A percentile compares a stretch with the other conserved stretches of the same genome.
Conservation (phyloP, 1,284 basidiomycete species). For the Mycosarcoma mackinlayi region DNA sequence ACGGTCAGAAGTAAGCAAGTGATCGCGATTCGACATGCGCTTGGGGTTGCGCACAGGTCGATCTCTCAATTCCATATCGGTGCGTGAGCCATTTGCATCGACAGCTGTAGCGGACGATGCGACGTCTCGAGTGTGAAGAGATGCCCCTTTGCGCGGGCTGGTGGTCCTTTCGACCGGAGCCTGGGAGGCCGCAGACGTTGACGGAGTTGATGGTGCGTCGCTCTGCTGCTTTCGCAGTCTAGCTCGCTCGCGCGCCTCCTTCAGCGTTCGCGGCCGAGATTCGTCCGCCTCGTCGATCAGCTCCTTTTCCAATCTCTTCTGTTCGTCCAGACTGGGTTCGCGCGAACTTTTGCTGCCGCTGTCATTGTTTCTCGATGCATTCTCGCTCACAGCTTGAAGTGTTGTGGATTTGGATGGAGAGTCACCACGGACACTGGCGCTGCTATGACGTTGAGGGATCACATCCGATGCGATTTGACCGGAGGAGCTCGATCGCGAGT, state of each 20-base stretch:
- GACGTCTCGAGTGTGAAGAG: constrained; percentile 24
- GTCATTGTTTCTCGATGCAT: not conserved
- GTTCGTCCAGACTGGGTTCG: constrained; percentile 37
- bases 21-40: constrained; percentile 32
- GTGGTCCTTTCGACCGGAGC: not conserved
- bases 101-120: constrained; percentile 23
- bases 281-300: constrained; percentile 36
- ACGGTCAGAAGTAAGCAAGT: constrained; percentile 1
- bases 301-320: constrained; percentile 38
- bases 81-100: constrained; percentile 17
- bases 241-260: constrained; percentile 48
- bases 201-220: constrained; percentile 11
- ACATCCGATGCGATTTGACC: constrained; percentile 8
- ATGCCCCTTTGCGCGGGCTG: constrained; percentile 23
- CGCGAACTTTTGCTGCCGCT: constrained; percentile 5
- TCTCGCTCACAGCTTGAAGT: constrained; percentile 16
- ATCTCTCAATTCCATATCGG: constrained; percentile 33
- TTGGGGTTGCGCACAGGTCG: constrained; percentile 39
- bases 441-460: constrained; percentile 29
- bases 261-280: constrained; percentile 43
- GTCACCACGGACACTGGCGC: constrained; percentile 22
- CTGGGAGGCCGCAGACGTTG: constrained; percentile 1
- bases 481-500: constrained; percentile 14
- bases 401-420: constrained; percentile 10
- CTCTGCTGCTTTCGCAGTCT: constrained; percentile 43